Evolutionary conservation across 225 moss, liverwort and hornwort species (phyloP).

Genomic region (Pleurozium schreberi): DNA sequence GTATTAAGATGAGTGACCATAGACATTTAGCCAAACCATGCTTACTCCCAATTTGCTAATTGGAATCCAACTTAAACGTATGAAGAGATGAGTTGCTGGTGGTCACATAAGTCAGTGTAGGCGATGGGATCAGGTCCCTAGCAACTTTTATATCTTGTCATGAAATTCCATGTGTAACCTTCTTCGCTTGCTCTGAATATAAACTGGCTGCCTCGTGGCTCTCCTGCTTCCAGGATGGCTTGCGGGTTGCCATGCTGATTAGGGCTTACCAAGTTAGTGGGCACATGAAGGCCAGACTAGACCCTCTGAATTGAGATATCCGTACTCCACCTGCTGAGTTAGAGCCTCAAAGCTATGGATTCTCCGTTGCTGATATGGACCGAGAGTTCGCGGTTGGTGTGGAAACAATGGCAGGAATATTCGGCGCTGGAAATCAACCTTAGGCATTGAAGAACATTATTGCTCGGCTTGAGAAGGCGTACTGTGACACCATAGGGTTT

Average conservation of each 20-base stretch:
- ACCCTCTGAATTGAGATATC: constrained; percentile 63
- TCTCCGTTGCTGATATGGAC: constrained; percentile 68
- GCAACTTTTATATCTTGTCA: not conserved
- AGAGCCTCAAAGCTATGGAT: constrained; percentile 75
- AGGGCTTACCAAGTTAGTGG: constrained; percentile 86
- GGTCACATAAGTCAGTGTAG: not conserved
- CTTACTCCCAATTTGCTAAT: not conserved
- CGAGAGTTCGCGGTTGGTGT: constrained; percentile 78
- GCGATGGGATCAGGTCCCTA: not conserved
- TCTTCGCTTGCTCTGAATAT: not conserved
- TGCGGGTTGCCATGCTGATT: constrained; percentile 72
- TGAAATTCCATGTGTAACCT: not conserved
- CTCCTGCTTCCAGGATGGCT: constrained; percentile 47
- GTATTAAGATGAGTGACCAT: not conserved
- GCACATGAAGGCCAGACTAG: constrained; percentile 78
- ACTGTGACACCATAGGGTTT: constrained; percentile 75
- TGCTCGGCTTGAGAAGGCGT: constrained; percentile 61
- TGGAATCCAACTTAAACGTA: not conserved
- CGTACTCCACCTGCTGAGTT: constrained; percentile 57
- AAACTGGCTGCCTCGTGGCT: not conserved
- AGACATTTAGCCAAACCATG: not conserved
- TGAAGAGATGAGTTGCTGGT: not conserved
- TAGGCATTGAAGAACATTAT: constrained; percentile 63
- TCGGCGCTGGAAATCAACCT: constrained; percentile 57
- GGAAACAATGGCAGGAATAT: constrained; percentile 74